phyloP scores from a whole-genome alignment of 163 green algal species.

The Chlamydomonas reinhardtii region DNA sequence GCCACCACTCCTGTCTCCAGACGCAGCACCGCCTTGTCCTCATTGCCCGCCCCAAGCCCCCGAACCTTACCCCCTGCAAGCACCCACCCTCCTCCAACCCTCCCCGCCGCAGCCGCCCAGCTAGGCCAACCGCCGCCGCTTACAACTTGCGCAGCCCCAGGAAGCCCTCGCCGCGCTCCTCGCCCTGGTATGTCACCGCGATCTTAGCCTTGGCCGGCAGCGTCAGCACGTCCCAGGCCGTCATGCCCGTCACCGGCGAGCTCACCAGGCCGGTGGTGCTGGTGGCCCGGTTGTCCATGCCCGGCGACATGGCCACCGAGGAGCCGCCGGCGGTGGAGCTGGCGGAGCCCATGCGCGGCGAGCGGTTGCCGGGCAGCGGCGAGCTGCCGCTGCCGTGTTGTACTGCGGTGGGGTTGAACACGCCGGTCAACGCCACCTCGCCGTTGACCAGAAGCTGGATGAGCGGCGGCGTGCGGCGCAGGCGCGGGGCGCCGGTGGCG shows the following conservation, averaged over 20 bases:
- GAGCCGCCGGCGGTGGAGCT: neutral
- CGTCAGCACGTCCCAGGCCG: slow-evolving; percentile 59
- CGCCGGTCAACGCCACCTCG: slow-evolving; percentile 57
- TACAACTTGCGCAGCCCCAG: slow-evolving; percentile 61
- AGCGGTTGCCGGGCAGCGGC: too few relatives aligned
- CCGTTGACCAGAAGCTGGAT: slow-evolving; percentile 70
- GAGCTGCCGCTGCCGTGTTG: slow-evolving; percentile 30
- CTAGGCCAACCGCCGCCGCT: too few relatives aligned
- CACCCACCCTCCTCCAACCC: too few relatives aligned
- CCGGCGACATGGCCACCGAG: neutral
- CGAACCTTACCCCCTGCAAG: too few relatives aligned
- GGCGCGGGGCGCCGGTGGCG: neutral
- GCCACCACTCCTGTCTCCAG: too few relatives aligned
- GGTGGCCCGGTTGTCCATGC: slow-evolving; percentile 10
- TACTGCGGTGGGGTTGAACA: slow-evolving; percentile 53
- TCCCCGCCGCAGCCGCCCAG: too few relatives aligned
- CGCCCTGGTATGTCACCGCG: slow-evolving; percentile 61
- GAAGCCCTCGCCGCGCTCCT: slow-evolving; percentile 65
- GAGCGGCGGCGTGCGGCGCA: slow-evolving; percentile 44
- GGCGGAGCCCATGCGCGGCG: neutral
- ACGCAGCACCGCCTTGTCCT: too few relatives aligned
- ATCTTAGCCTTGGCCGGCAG: slow-evolving; percentile 63
- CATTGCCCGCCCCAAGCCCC: too few relatives aligned
- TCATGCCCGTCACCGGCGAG: slow-evolving; percentile 61
- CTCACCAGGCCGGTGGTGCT: slow-evolving; percentile 37